Base-by-base conservation (phyloP, 352 stramenopile genomes). In the Phytophthora fragariae region DNA sequence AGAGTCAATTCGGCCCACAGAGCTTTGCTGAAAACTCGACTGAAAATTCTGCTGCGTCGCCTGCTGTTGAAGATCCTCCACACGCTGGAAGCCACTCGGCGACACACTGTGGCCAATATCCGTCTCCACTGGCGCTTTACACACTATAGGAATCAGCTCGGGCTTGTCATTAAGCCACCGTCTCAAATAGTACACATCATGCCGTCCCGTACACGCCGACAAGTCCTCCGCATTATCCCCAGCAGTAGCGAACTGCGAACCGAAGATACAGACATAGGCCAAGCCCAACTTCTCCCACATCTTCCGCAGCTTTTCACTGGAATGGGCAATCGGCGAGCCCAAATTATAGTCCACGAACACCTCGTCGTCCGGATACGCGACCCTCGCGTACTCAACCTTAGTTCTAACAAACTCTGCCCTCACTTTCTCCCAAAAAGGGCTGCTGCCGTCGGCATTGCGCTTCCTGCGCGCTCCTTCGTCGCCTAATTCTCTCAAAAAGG, bases 261-360 rank as follows among this genome's bases (percentile, higher is more conserved):
- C 15, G 6, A 55, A 71, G 2, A 65, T 55, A 10, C 64, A 58
- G 33, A 33, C 24, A 55, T 65, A 71, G 3, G 55, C 64, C 14
- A 65, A n/a, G 5, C 44, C 33, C 55, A 71, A 19, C 14, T 65
- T 65, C 17, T 58, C 64, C 64, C 64, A 71, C 64, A 71, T 71
- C 24, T 71, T 58, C 3, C 49, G 64, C 9, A 71, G 47, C 37
- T 71, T 71, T 8, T 71, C 57, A 15, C 64, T 59, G 5, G 64
- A 65, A 55, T 71, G 64, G n/a, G 56, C 31, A 21, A 71, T 47
- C n/a, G 64, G 57, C 6, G 33, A 65, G 10, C 19, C 55, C 57
- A 71, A 21, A 37, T 71, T 65, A n/a, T 49, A 65, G 19, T 54
- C 56, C 6, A 46, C 46, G 24, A 71, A 69, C 17, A 54, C 46